Evolutionary conservation across 208 protist genomes (phyloP).

Genomic region (Leishmania major): DNA sequence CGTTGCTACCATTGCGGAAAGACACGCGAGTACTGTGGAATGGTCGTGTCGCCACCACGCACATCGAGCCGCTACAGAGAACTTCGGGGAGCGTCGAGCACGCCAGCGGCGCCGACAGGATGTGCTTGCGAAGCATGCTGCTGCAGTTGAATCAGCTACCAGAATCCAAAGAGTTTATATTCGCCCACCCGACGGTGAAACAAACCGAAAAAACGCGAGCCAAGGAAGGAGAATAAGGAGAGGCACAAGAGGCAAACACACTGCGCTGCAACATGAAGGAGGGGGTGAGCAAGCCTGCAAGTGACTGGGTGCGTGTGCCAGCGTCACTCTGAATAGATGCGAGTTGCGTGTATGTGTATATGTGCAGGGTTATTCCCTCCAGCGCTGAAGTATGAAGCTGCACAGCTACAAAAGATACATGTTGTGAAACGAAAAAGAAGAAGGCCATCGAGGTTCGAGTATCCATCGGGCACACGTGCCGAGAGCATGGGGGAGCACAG

Average conservation of each 20-base stretch:
- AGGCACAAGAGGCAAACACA: background rate
- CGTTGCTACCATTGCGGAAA: constrained; percentile 7
- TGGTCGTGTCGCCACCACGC: constrained; percentile 1
- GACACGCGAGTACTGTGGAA: constrained; percentile 15
- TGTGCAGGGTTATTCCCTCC: background rate
- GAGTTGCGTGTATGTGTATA: background rate
- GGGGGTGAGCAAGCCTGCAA: background rate
- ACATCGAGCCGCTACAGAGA: constrained; percentile 5
- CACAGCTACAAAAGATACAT: background rate
- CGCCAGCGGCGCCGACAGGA: constrained; percentile 4
- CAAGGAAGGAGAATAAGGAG: background rate
- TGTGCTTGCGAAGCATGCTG: constrained; percentile 21
- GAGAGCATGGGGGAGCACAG: background rate
- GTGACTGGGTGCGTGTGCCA: background rate
- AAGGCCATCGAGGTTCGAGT: background rate
- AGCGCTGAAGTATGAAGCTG: background rate
- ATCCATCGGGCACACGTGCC: background rate
- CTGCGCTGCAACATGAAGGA: background rate
- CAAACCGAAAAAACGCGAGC: background rate
- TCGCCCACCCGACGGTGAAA: background rate
- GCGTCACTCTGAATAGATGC: background rate
- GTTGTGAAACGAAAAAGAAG: background rate
- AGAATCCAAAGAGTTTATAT: background rate
- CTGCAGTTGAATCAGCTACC: background rate
- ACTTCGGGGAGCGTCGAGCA: background rate